Percentiles rank a stretch among this genome's conserved stretches.
Evolutionary conservation across 805 yeast species (phyloP).

Genomic region (Kazachstania taianensis): DNA sequence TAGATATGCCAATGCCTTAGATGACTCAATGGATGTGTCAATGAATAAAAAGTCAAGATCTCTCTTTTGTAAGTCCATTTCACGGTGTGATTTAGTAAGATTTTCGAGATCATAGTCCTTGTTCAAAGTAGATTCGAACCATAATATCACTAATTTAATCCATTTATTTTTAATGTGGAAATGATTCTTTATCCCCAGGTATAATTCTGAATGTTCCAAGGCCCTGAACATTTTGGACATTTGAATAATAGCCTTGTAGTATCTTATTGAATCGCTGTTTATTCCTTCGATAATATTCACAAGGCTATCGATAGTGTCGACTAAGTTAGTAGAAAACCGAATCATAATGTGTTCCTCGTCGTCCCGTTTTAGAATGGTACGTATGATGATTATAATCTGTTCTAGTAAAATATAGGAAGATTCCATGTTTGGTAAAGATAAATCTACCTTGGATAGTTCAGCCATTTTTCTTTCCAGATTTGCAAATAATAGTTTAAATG

Average conservation of each 20-base stretch:
- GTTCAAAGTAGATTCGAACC: constrained; percentile 43
- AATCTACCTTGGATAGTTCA: constrained; percentile 14
- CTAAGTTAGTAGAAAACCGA: constrained; percentile 23
- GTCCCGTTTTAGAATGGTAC: constrained; percentile 27
- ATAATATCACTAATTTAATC: constrained; percentile 37
- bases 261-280: constrained; percentile 10
- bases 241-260: constrained; percentile 21
- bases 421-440: constrained; percentile 11
- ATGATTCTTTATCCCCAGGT: constrained; percentile 31
- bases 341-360: constrained; percentile 21
- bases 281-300: constrained; percentile 14
- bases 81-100: constrained; percentile 20
- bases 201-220: constrained; percentile 15
- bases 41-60: constrained; percentile 39
- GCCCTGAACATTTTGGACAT: constrained; percentile 21
- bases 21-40: constrained; percentile 51
- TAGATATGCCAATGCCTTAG: constrained; percentile 44
- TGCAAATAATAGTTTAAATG: constrained; percentile 37
- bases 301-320: constrained; percentile 26
- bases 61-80: constrained; percentile 24
- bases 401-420: constrained; percentile 32
- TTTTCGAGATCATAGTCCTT: constrained; percentile 26
- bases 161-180: constrained; percentile 36
- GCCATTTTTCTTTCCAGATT: constrained; percentile 32
- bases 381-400: constrained; percentile 37